Evolutionary conservation across 1,284 basidiomycete genomes (phyloP), one percentile per base, ranked within the genome.

Genomic region (Heterobasidion annosum): DNA sequence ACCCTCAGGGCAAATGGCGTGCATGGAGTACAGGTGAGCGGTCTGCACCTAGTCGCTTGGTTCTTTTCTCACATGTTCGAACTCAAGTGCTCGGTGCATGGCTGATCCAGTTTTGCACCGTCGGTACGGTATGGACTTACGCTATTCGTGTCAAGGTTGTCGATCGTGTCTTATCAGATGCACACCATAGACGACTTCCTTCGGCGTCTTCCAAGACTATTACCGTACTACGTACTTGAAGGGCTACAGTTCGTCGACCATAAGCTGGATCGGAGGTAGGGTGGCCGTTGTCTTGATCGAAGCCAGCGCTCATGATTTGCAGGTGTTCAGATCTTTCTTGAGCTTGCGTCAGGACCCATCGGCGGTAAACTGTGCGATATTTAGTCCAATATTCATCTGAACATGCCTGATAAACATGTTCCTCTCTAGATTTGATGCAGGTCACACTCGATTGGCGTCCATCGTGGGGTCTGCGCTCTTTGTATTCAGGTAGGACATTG

Each of bases 261-360:
- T 64, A 8, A 59, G 57, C 37, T 64, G 63, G 63, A 64, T 64
- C 8, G 63, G 63, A n/a, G 37, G 37, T 40, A 40, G 15, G 15
- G 2, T 40, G 10, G 12, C 37, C 37, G 10, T 40, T 8, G 3
- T 40, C 37, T 40, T 40, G 37, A 12, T 40, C 8, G n/a, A 10
- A 40, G 37, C 4, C n/a, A n/a, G n/a, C 10, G n/a, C n/a, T 40
- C 37, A 40, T 40, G 37, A 7, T 40, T 12, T 40, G 10, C 37
- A 40, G 57, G 59, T 35, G 59, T 47, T 19, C 45, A 47, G 9
- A 47, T 47, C 12, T 47, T 50, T 34, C 37, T 40, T n/a, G 37
- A 40, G 37, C 37, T 40, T 40, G 37, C 37, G 4, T 40, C 37
- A 10, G 37, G 37, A 7, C 37, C 37, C 37, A 8, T 40, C 37